Conservation (phyloP, 257 asterid species). For the Fraxinus cuspidata region DNA sequence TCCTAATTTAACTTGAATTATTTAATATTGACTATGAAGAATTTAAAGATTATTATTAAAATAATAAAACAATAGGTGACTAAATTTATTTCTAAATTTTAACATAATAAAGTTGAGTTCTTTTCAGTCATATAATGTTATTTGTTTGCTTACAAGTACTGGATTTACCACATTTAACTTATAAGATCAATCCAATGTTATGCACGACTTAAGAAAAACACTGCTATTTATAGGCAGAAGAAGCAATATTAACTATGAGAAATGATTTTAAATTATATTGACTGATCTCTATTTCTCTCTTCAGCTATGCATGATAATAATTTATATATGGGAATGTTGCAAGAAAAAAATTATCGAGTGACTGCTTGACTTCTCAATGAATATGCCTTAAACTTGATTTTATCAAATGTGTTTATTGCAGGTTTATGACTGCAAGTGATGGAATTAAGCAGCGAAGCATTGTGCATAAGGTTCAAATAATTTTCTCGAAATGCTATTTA, state of each 20-base stretch:
- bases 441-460: constrained; percentile 67
- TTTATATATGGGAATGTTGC: not conserved
- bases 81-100: not conserved
- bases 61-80: not conserved
- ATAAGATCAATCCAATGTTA: not conserved
- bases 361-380: constrained; percentile 14
- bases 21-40: not conserved
- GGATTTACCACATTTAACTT: not conserved
- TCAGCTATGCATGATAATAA: not conserved
- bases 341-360: constrained; percentile 11
- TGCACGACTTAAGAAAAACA: not conserved
- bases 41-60: not conserved
- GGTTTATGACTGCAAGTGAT: constrained; percentile 86
- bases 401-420: constrained; percentile 28
- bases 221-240: not conserved
- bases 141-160: not conserved
- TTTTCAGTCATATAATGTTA: not conserved
- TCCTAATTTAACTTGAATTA: not conserved
- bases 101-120: not conserved
- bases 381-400: constrained; percentile 20
- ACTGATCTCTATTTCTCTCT: not conserved
- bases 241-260: not conserved
- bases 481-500: not conserved
- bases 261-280: not conserved
- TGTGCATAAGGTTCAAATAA: constrained; percentile 63